Evolutionary conservation across 441 rosid genomes (phyloP), one percentile per base, ranked within the genome.

Genomic region (Macaranga tanarius): DNA sequence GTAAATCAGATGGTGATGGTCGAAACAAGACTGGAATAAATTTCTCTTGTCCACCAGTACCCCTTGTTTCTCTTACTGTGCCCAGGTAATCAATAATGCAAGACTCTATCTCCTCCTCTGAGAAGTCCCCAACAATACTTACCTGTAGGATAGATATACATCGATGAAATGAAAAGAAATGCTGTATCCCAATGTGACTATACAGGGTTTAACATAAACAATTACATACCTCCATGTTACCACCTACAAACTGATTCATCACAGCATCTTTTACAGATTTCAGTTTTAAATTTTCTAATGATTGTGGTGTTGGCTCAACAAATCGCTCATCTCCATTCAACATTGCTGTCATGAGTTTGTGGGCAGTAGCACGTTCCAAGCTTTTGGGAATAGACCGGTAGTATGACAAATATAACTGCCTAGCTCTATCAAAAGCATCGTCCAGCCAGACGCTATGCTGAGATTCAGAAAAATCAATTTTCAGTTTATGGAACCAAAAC

Each of bases 361-460:
- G 96, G 76, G 99, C 99, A 75, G 99, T 96, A 65, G 97, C 92
- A 71, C 99, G 97, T 85, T 96, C 99, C 83, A 96, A 81, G 87
- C 99, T 93, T 87, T 96, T 96, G 52, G 99, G 99, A 78, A 96
- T 93, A 72, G 99, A 96, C 22, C 97, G 96, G 66, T 86, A 96
- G 83, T 90, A 93, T 31, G 98, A 96, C 76, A 93, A 84, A 80
- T 96, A 96, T 61, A 96, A 80, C 71, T 93, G 98, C 75, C 93
- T 86, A 73, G 99, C 98, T 84, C 99, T 85, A 79, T 96, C 98
- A 83, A 96, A 96, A 74, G 99, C 99, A 86, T 96, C 99, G 38
- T 96, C 99, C 68, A 93, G 84, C 99, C 99, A 96, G 79, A 96
- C 97, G 76, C 98, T 93, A 84, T 89, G 97, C 99, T 95, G 97